A percentile compares a stretch with the other conserved stretches of the same genome.
These are phyloP conservation scores for Leccinum solheimii DNA, from an alignment of 1,284 basidiomycete genomes.

Conservation along the genomic window DNA sequence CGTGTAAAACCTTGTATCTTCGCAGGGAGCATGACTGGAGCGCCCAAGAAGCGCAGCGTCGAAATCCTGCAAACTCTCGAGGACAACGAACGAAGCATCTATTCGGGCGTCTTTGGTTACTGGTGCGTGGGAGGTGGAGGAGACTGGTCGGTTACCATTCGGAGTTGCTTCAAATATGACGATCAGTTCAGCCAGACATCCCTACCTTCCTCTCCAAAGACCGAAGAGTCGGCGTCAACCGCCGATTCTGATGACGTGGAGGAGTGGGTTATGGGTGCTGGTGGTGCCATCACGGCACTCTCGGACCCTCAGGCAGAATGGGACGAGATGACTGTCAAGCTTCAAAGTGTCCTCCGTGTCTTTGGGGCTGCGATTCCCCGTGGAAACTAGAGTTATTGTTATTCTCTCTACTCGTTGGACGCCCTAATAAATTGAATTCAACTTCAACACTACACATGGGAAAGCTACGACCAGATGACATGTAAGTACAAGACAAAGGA, in stretches of 20 bases:
- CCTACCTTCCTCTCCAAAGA: slow-evolving; percentile 8
- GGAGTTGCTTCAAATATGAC: slow-evolving; percentile 85
- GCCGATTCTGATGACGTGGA: slow-evolving; percentile 36
- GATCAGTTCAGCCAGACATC: slow-evolving; percentile 25
- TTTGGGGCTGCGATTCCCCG: slow-evolving; percentile 44
- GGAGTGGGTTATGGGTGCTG: slow-evolving; percentile 82
- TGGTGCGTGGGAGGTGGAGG: slow-evolving; percentile 87
- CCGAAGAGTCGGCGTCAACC: slow-evolving; percentile 19
- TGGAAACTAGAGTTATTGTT: slow-evolving; percentile 13
- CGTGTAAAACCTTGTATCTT: slow-evolving; percentile 7
- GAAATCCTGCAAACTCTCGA: slow-evolving; percentile 88
- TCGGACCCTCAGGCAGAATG: slow-evolving; percentile 88
- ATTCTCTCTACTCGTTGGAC: background rate
- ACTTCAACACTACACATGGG: slow-evolving; percentile 25
- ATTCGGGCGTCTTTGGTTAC: slow-evolving; percentile 95
- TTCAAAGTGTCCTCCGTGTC: slow-evolving; percentile 68
- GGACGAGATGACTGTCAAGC: slow-evolving; percentile 91
- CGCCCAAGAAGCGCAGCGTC: slow-evolving; percentile 92
- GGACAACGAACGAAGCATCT: slow-evolving; percentile 70
- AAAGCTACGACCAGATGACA: background rate
- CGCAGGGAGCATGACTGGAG: slow-evolving; percentile 94
- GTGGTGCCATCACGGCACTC: slow-evolving; percentile 94
- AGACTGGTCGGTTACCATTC: slow-evolving; percentile 95
- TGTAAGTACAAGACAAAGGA: background rate
- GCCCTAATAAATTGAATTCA: slow-evolving; percentile 30